These are phyloP conservation scores for Pythium volutum DNA, from an alignment of 352 stramenopile species.

Conservation along the genomic window DNA sequence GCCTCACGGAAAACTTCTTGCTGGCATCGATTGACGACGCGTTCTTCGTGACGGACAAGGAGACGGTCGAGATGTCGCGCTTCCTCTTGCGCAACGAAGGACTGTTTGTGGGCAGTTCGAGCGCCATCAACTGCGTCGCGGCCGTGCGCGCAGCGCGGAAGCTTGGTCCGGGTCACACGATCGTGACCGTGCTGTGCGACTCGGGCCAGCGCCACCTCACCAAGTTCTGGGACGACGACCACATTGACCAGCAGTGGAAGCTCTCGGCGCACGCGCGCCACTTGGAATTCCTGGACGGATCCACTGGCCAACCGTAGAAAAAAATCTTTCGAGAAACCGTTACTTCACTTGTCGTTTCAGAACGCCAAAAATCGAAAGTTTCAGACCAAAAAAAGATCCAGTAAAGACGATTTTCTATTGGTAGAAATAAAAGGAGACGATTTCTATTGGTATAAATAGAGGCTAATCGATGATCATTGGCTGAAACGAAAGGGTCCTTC, in stretches of 20 bases:
- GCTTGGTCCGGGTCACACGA: conserved; percentile 73
- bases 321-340: background rate
- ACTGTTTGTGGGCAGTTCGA: conserved; percentile 93
- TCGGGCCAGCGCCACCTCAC: conserved; percentile 86
- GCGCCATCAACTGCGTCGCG: conserved; percentile 82
- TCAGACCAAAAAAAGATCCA: background rate
- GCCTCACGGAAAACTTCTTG: conserved; percentile 95
- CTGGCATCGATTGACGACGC: conserved; percentile 88
- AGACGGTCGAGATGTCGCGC: conserved; percentile 97
- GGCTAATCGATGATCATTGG: background rate
- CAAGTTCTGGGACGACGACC: conserved; percentile 86
- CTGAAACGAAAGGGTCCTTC: background rate
- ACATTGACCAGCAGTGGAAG: conserved; percentile 68
- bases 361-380: conserved; percentile 5
- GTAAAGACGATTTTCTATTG: too few species aligned
- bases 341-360: background rate
- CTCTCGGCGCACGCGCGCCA: conserved; percentile 46
- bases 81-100: conserved; percentile 95
- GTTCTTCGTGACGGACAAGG: conserved; percentile 90
- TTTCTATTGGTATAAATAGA: background rate
- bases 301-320: conserved; percentile 51
- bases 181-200: conserved; percentile 89
- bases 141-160: conserved; percentile 69
- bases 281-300: conserved; percentile 74
- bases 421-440: too few species aligned